Conservation (phyloP, 2,329 filamentous ascomycete species). For the Acephala macrosclerotiorum region DNA sequence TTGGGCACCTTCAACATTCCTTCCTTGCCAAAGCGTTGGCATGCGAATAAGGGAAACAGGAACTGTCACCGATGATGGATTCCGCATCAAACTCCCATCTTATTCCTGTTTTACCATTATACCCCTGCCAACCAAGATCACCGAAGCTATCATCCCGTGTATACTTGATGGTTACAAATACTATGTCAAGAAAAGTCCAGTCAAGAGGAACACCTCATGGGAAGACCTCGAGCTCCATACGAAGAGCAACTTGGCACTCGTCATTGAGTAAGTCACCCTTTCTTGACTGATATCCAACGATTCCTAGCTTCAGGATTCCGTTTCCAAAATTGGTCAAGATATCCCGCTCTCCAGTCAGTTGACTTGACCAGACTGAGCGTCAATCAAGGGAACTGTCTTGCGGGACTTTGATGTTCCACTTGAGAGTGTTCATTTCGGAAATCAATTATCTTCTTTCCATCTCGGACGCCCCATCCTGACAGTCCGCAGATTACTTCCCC, state of each 20-base stretch:
- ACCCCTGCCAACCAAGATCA: background rate
- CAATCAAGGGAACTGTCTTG: background rate
- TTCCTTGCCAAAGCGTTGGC: slow-evolving; percentile 15
- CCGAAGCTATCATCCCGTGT: slow-evolving; percentile 12
- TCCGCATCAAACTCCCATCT: slow-evolving; percentile 9
- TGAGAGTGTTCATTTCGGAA: background rate
- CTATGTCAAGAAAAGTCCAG: slow-evolving; percentile 20
- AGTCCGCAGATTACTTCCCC: background rate
- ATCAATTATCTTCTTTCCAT: background rate
- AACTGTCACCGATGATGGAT: slow-evolving; percentile 15
- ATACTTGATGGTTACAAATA: slow-evolving; percentile 22
- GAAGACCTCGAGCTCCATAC: slow-evolving; percentile 14
- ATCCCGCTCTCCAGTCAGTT: background rate
- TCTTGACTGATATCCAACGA: background rate
- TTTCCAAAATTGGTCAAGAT: background rate
- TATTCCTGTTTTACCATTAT: slow-evolving; percentile 11
- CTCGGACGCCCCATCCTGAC: background rate
- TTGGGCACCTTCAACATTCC: slow-evolving; percentile 25
- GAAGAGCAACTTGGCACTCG: slow-evolving; percentile 14
- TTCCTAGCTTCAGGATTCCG: background rate
- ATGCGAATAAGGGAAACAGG: slow-evolving; percentile 11
- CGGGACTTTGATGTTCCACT: background rate
- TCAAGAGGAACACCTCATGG: slow-evolving; percentile 9
- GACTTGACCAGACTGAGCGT: background rate
- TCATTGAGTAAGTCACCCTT: slow-evolving; percentile 15